Evolutionary conservation across 257 asterid genomes (phyloP).

Genomic region (Oldenlandia corymbosa): DNA sequence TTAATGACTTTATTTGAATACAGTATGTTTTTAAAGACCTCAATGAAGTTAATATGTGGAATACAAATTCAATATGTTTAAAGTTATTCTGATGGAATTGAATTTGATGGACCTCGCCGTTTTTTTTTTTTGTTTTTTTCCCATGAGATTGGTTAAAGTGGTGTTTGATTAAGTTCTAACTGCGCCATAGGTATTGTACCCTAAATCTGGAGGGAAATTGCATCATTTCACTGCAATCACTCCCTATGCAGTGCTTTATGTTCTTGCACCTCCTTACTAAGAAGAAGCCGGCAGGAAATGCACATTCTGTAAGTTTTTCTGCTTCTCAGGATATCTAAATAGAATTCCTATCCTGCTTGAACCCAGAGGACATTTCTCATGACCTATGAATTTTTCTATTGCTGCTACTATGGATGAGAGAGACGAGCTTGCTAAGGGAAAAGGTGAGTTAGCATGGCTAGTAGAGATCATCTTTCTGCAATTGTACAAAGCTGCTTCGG

Average conservation of each 20-base stretch:
- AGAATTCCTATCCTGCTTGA: background rate
- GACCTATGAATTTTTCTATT: background rate
- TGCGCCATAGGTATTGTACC: constrained; percentile 74
- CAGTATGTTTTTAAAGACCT: too few species aligned
- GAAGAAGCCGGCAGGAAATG: constrained; percentile 76
- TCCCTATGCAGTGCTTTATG: constrained; percentile 95
- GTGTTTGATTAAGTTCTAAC: constrained; percentile 67
- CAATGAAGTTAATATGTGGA: background rate
- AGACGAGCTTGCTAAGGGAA: constrained; percentile 27
- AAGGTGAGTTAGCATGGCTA: constrained; percentile 77
- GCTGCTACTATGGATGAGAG: constrained; percentile 38
- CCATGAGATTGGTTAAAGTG: constrained; percentile 90
- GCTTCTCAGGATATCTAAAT: background rate
- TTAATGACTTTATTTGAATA: too few species aligned
- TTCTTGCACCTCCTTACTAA: constrained; percentile 87
- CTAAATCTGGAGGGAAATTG: constrained; percentile 83
- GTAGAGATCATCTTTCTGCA: constrained; percentile 58
- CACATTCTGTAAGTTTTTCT: constrained; percentile 49
- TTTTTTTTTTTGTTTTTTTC: too few species aligned
- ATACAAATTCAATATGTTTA: background rate
- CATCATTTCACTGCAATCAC: constrained; percentile 85
- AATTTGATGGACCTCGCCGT: background rate
- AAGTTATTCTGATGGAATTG: background rate
- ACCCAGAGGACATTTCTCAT: background rate
- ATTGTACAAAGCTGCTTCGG: constrained; percentile 68